Conservation (phyloP, 1,284 basidiomycete species). For the Melampsora americana region DNA sequence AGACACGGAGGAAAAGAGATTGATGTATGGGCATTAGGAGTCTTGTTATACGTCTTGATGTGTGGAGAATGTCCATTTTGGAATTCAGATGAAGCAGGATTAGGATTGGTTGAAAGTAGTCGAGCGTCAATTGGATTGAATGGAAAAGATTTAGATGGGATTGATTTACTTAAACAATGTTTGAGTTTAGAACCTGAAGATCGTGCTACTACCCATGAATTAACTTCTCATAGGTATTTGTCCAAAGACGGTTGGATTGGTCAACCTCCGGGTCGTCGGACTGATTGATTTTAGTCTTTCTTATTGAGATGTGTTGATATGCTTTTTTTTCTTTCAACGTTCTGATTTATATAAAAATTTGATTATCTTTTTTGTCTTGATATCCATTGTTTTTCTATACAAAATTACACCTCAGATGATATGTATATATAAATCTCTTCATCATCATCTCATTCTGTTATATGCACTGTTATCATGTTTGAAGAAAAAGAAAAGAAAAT, state of each 20-base stretch:
- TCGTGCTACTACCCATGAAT: conserved; percentile 52
- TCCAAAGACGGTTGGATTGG: conserved; percentile 10
- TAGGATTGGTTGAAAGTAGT: conserved; percentile 65
- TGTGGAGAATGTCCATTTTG: conserved; percentile 93
- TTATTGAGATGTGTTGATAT: too few relatives aligned
- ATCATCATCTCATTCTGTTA: too few relatives aligned
- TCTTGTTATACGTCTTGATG: conserved; percentile 90
- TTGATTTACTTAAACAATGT: conserved; percentile 73
- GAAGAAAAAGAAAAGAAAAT: too few relatives aligned
- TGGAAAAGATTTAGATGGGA: conserved; percentile 51
- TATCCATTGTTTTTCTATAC: too few relatives aligned
- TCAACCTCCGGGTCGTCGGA: conserved; percentile 38
- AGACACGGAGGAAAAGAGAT: conserved; percentile 93
- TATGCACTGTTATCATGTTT: too few relatives aligned
- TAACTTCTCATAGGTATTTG: neutral
- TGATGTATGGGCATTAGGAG: conserved; percentile 98
- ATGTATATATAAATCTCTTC: too few relatives aligned
- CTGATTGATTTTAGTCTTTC: too few relatives aligned
- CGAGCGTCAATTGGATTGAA: conserved; percentile 63
- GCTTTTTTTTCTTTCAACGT: too few relatives aligned
- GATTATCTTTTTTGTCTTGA: too few relatives aligned
- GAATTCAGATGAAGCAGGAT: conserved; percentile 76
- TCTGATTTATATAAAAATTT: too few relatives aligned
- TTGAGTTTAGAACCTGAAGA: conserved; percentile 67
- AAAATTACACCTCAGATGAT: too few relatives aligned